Percentiles rank a stretch among this genome's conserved stretches.
phyloP scores from a whole-genome alignment of 2,329 filamentous ascomycete genomes.

The Aspergillus calidoustus region DNA sequence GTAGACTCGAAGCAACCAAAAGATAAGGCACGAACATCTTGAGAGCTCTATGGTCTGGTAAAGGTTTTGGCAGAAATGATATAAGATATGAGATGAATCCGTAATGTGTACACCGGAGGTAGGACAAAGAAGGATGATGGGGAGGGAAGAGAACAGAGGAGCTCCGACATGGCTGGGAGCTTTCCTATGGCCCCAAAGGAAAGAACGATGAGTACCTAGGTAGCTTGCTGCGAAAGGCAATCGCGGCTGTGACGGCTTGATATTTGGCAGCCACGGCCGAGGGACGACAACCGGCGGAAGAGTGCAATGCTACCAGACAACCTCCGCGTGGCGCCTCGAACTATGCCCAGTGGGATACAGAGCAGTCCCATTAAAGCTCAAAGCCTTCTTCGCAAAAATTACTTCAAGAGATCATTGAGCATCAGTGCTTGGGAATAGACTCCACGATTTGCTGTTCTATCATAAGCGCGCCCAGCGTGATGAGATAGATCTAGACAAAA shows the following conservation, averaged over 20 bases:
- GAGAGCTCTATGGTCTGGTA: conserved; percentile 12
- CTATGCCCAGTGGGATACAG: not conserved
- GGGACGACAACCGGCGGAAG: not conserved
- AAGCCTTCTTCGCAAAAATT: not conserved
- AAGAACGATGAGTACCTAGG: not conserved
- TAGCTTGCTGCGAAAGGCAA: not conserved
- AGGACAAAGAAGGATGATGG: conserved; percentile 13
- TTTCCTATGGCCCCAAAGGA: not conserved
- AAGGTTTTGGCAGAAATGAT: conserved; percentile 25
- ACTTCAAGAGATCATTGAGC: not conserved
- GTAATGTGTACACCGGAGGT: conserved; percentile 14
- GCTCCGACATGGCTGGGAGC: not conserved
- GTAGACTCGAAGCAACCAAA: conserved; percentile 20
- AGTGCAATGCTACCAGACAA: not conserved
- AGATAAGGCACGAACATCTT: conserved; percentile 30
- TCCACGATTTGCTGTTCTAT: conserved; percentile 9
- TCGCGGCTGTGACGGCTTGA: not conserved
- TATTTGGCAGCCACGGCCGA: not conserved
- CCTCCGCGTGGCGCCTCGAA: not conserved
- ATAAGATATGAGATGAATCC: conserved; percentile 26
- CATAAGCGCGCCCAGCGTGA: not conserved
- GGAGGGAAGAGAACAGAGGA: conserved; percentile 3
- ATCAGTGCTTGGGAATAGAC: not conserved
- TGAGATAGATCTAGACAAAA: conserved; percentile 3
- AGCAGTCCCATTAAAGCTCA: not conserved